Evolutionary conservation across 1,139 yeast genomes (phyloP), one percentile per base, ranked within the genome.

Genomic region (Magnusiomyces fungicola): DNA sequence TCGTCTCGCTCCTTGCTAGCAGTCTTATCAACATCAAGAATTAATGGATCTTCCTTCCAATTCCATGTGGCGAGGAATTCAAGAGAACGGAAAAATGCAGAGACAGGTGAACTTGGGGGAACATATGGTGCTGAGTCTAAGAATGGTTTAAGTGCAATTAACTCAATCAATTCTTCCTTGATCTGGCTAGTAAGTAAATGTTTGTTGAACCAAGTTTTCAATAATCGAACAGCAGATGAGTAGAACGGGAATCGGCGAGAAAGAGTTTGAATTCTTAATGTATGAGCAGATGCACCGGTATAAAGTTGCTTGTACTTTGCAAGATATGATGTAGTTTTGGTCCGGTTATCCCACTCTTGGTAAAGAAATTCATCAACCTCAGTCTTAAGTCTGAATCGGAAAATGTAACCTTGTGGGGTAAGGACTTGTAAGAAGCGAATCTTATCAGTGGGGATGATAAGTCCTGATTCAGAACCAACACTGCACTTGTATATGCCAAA

Each of bases 351-450:
- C 79, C 46, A 73, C 71, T 52, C 82, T 79, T 3, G 67, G 57
- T 84, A 84, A 51, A 88, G 67, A 3, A 76, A 65, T 61, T 85
- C 95, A 65, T 89, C 97, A 62, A 92, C 77, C 63, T 87, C 96
- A 0, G 94, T 82, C 42, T 83, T 68, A 3, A 88, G 80, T 56
- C 90, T 74, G 43, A 88, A 67, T 58, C 75, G 77, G 72, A 87
- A 90, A 1, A 95, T 95, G 64, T 69, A 89, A 1, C 97, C 97
- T 55, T 86, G 94, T 2, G 95, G 95, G 0, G 95, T 79, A 53
- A 86, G 74, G 27, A 89, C 69, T 52, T 81, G 79, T 55, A 88
- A 69, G 25, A 81, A 71, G 0, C 79, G 73, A 27, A 83, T 47
- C 46, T 59, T 62, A 14, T 56, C 49, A 60, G 78, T 81, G 2